phyloP scores from a whole-genome alignment of 2,329 filamentous ascomycete species.

The Penicillium polonicum region DNA sequence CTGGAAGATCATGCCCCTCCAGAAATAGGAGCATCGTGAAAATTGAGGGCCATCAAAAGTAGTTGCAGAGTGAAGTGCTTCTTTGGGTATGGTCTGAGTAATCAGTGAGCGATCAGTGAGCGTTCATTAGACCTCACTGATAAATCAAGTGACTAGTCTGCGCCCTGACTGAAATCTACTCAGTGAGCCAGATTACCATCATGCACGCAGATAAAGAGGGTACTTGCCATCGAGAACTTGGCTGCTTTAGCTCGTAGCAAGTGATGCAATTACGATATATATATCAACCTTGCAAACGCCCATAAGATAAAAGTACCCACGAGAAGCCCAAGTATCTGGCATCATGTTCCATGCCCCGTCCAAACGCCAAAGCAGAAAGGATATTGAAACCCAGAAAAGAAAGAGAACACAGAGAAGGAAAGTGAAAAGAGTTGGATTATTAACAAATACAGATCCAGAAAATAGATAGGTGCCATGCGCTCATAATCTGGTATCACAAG shows the following conservation, averaged over 20 bases:
- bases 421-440: slow-evolving; percentile 19
- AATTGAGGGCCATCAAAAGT: too few species aligned
- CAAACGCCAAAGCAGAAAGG: not conserved
- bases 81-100: too few species aligned
- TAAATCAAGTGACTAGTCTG: too few species aligned
- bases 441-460: slow-evolving; percentile 34
- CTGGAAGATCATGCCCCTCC: too few species aligned
- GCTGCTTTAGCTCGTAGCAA: not conserved
- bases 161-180: too few species aligned
- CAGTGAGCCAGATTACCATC: too few species aligned
- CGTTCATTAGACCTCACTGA: too few species aligned
- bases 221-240: not conserved
- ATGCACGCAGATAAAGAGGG: not conserved
- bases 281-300: not conserved
- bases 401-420: not conserved
- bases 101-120: too few species aligned
- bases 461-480: slow-evolving; percentile 27
- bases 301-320: not conserved
- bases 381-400: not conserved
- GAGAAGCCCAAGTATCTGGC: not conserved
- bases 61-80: too few species aligned
- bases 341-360: not conserved
- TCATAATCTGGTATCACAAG: slow-evolving; percentile 37
- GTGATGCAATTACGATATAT: not conserved
- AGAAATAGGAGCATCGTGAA: too few species aligned